phyloP scores from a whole-genome alignment of 371 early-diverging fungal genomes.

The Cokeromyces recurvatus region DNA sequence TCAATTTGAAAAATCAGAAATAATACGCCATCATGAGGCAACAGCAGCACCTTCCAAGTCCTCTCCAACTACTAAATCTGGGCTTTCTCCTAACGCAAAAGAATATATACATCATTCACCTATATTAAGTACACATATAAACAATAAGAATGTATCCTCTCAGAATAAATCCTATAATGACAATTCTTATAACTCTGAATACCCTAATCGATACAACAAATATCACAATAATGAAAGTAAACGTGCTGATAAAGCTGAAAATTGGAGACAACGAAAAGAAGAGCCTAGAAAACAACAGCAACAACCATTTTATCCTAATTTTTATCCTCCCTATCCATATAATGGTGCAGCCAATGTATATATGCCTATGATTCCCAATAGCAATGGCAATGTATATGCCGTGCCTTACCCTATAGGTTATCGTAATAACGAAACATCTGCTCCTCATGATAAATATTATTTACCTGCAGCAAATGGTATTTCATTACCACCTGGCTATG shows the following conservation, averaged over 20 bases:
- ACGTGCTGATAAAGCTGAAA: constrained; percentile 8
- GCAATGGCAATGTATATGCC: constrained; percentile 19
- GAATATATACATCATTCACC: too few relatives aligned
- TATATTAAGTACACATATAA: too few relatives aligned
- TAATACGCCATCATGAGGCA: too few relatives aligned
- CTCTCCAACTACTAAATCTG: neutral
- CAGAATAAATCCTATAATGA: neutral
- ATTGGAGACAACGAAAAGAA: constrained; percentile 18
- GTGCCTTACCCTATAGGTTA: constrained; percentile 18
- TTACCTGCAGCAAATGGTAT: neutral
- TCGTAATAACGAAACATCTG: neutral
- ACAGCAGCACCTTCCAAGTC: neutral
- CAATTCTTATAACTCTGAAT: neutral
- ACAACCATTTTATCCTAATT: constrained; percentile 3
- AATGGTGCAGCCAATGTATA: constrained; percentile 12
- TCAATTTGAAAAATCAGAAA: too few relatives aligned
- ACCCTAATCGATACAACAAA: neutral
- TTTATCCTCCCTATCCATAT: constrained; percentile 12
- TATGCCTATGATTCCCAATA: constrained; percentile 18
- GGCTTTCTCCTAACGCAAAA: too few relatives aligned
- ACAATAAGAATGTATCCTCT: too few relatives aligned
- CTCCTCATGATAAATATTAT: neutral
- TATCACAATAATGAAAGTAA: neutral
- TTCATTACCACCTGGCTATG: neutral
- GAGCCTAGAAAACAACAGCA: neutral